These are phyloP conservation scores for Diaporthe velutina DNA, from an alignment of 2,329 filamentous ascomycete genomes.

Conservation along the genomic window DNA sequence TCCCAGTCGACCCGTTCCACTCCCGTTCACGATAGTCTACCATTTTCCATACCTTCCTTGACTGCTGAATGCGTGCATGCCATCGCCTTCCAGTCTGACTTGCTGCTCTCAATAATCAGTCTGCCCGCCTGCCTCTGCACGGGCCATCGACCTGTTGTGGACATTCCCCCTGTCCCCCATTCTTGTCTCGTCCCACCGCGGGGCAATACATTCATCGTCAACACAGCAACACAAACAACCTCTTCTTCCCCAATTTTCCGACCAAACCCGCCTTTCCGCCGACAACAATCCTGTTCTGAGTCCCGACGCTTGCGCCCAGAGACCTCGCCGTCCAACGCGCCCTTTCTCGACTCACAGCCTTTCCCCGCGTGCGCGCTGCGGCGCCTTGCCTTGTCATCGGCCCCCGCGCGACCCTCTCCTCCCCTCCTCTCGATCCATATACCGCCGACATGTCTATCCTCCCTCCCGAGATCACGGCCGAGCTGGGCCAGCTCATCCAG, in stretches of 20 bases:
- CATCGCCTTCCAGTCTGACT: conserved; percentile 24
- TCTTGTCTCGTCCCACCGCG: conserved; percentile 29
- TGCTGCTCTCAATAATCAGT: conserved; percentile 5
- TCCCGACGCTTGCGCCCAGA: conserved; percentile 4
- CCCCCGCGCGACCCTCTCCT: conserved; percentile 29
- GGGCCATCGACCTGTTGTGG: conserved; percentile 8
- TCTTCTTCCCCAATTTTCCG: neutral
- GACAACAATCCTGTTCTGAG: neutral
- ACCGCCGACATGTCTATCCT: conserved; percentile 81
- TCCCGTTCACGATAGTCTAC: conserved; percentile 7
- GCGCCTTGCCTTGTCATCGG: conserved; percentile 38
- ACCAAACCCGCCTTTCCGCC: neutral
- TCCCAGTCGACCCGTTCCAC: conserved; percentile 14
- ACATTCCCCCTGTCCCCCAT: conserved; percentile 5
- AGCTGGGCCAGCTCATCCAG: conserved; percentile 87
- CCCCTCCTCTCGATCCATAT: conserved; percentile 17
- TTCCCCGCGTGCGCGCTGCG: conserved; percentile 38
- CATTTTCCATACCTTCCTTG: neutral
- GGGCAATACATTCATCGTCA: conserved; percentile 28
- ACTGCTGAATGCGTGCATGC: conserved; percentile 5
- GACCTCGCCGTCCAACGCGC: conserved; percentile 32
- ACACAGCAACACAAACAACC: conserved; percentile 23
- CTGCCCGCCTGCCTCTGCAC: conserved; percentile 21
- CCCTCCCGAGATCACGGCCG: conserved; percentile 84
- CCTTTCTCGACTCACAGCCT: conserved; percentile 19